Evolutionary conservation across 1,139 yeast genomes (phyloP).

Genomic region (Kodamaea sp.): DNA sequence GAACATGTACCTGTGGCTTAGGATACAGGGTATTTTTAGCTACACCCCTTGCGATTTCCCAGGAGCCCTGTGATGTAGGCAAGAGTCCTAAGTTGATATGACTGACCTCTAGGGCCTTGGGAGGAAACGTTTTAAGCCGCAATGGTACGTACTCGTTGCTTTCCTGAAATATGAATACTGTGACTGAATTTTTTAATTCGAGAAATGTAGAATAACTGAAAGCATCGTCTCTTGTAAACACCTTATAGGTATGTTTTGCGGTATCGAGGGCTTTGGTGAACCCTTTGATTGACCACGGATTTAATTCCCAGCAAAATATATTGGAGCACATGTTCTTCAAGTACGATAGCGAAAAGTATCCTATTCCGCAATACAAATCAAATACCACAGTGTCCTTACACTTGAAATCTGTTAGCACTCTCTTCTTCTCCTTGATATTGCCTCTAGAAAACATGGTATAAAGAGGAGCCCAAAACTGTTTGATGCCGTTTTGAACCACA

Average conservation of each 20-base stretch:
- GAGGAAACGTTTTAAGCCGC: conserved; percentile 37
- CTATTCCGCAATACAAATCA: conserved; percentile 84
- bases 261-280: conserved; percentile 53
- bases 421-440: conserved; percentile 75
- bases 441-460: conserved; percentile 93
- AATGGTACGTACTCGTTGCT: conserved; percentile 52
- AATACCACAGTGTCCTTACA: conserved; percentile 42
- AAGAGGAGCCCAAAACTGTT: conserved; percentile 81
- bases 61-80: conserved; percentile 66
- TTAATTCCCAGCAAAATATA: conserved; percentile 79
- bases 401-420: conserved; percentile 49
- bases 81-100: conserved; percentile 80
- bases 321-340: conserved; percentile 51
- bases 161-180: conserved; percentile 55
- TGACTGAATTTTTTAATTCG: conserved; percentile 11
- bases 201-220: conserved; percentile 22
- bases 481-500: conserved; percentile 69
- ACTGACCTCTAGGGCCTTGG: conserved; percentile 29
- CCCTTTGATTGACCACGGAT: conserved; percentile 84
- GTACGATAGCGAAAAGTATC: conserved; percentile 78
- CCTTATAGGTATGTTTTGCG: conserved; percentile 44
- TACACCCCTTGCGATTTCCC: conserved; percentile 49
- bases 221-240: conserved; percentile 30
- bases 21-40: neutral
- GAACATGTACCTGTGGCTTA: conserved; percentile 25